Evolutionary conservation across 2,329 filamentous ascomycete genomes (phyloP), one percentile per base, ranked within the genome.

Genomic region (Pyricularia sp.): DNA sequence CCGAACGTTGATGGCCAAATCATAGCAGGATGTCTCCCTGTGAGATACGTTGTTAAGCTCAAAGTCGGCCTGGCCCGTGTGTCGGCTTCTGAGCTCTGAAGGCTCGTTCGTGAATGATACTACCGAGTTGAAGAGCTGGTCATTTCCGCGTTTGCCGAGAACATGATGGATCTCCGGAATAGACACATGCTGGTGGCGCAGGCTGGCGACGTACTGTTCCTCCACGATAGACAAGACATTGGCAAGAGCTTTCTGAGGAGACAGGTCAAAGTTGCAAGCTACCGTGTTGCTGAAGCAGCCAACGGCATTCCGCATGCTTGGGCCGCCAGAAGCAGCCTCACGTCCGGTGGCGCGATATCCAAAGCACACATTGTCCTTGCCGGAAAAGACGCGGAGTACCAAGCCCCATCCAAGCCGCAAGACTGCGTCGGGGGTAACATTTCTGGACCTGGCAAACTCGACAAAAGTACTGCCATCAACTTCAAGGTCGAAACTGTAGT

Each of bases 321-420:
- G 67, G 1, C 80, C 81, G 0, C 78, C 72, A 4, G 80, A 75
- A 0, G 81, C 77, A 3, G 81, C 78, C 20, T 83, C 80, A 4
- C 84, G 78, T 0, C 82, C 83, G 0, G 77, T 74, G 3, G 81
- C 79, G 42, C 81, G 80, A 69, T 80, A 84, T 0, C 87, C 87
- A 71, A 89, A 89, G 55, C 83, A 81, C 9, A 88, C 82, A 12
- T 82, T 80, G 26, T 83, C 79, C 20, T 79, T 79, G 1, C 84
- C 84, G 3, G 85, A 81, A 71, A 86, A 88, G 1, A 81, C 79
- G 1, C 85, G 82, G 0, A 88, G 77, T 0, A 88, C 79, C 25
- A 90, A 77, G 0, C 81, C 85, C 87, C 87, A 90, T 0, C 86
- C 86, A n/a, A 87, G 80, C 28, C 85, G 82, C 4, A 89, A 78